These are phyloP conservation scores for Naganishia vishniacii DNA, from an alignment of 768 basidiomycete genomes.

Conservation along the genomic window DNA sequence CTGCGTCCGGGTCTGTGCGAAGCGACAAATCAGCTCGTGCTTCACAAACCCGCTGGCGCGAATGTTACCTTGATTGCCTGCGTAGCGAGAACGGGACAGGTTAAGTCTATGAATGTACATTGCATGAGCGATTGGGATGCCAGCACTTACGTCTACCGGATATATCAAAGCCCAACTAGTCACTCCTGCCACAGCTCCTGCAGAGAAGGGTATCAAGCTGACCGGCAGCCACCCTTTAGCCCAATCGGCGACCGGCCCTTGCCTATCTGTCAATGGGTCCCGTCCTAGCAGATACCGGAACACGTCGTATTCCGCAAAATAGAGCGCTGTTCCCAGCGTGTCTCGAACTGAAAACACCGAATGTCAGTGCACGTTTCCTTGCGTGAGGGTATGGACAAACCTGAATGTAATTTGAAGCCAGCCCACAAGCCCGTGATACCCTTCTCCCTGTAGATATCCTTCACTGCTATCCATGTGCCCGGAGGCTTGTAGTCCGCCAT, in stretches of 20 bases:
- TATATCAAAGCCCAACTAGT: slow-evolving; percentile 74
- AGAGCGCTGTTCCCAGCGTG: slow-evolving; percentile 79
- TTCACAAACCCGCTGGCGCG: too few species aligned
- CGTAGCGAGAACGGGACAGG: slow-evolving; percentile 41
- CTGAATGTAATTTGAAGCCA: slow-evolving; percentile 27
- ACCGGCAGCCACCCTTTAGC: slow-evolving; percentile 67
- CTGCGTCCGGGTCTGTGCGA: slow-evolving; percentile 77
- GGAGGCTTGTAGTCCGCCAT: slow-evolving; percentile 58
- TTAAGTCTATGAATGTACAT: slow-evolving; percentile 40
- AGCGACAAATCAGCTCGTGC: not conserved
- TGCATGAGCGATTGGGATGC: not conserved
- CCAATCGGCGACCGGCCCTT: slow-evolving; percentile 47
- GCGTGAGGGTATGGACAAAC: not conserved
- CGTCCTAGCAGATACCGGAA: slow-evolving; percentile 82
- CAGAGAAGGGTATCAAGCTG: slow-evolving; percentile 74
- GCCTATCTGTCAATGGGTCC: slow-evolving; percentile 29
- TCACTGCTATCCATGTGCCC: slow-evolving; percentile 69
- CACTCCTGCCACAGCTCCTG: slow-evolving; percentile 84
- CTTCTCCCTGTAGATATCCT: slow-evolving; percentile 60
- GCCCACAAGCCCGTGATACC: slow-evolving; percentile 26
- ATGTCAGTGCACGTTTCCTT: not conserved
- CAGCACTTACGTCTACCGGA: slow-evolving; percentile 71
- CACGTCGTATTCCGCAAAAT: slow-evolving; percentile 90
- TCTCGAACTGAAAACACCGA: slow-evolving; percentile 69
- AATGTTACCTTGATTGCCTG: slow-evolving; percentile 15